Conservation (phyloP, 1,284 basidiomycete genomes). For the Tilletia walkeri region DNA sequence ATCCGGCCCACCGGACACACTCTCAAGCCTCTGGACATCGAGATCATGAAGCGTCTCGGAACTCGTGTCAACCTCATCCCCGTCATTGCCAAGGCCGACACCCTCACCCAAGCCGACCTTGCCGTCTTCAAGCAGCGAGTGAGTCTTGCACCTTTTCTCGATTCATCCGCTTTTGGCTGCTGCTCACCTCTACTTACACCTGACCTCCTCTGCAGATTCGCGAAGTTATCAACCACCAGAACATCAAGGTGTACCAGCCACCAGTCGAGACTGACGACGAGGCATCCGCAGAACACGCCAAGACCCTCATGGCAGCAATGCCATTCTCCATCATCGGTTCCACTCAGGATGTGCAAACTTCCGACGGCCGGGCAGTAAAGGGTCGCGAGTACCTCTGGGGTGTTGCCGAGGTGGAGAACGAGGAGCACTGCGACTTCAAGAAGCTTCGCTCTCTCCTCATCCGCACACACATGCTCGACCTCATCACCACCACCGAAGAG, state of each 20-base stretch:
- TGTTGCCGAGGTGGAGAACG: constrained; percentile 98
- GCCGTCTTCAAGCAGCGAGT: constrained; percentile 79
- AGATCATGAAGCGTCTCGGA: constrained; percentile 97
- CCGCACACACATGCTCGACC: constrained; percentile 97
- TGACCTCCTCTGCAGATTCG: constrained; percentile 66
- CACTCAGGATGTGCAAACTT: constrained; percentile 86
- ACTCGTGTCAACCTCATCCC: constrained; percentile 95
- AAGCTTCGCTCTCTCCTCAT: constrained; percentile 94
- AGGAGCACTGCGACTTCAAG: constrained; percentile 98
- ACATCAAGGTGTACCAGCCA: constrained; percentile 90
- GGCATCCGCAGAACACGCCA: constrained; percentile 80
- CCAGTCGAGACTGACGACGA: constrained; percentile 90
- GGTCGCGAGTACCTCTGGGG: constrained; percentile 99
- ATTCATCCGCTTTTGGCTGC: neutral
- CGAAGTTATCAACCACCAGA: constrained; percentile 83
- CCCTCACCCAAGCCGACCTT: constrained; percentile 88
- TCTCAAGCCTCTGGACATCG: constrained; percentile 97
- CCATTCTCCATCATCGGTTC: constrained; percentile 98
- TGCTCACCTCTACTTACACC: constrained; percentile 2
- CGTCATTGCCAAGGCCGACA: constrained; percentile 96
- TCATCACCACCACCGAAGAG: constrained; percentile 94
- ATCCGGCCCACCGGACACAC: constrained; percentile 94
- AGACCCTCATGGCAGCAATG: constrained; percentile 76
- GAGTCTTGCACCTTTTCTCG: neutral
- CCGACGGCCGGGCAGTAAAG: constrained; percentile 89